Conservation (phyloP, 345 rosid genomes). For the Eucalyptus erythrocorys region DNA sequence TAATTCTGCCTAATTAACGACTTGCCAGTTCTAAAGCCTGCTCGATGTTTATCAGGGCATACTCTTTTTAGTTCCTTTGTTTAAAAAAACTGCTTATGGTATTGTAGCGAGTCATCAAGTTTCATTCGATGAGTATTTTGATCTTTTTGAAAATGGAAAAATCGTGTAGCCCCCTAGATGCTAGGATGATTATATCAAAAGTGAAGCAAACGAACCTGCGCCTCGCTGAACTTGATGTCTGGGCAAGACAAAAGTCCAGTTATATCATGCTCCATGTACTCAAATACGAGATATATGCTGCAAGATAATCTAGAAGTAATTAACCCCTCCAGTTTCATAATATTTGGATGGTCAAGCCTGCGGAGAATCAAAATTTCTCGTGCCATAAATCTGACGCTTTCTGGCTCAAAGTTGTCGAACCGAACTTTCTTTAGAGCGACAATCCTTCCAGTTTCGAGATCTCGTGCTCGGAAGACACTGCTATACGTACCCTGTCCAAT, state of each 20-base stretch:
- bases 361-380: conserved; percentile 91
- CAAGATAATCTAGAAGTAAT: conserved; percentile 78
- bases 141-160: neutral
- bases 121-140: neutral
- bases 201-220: conserved; percentile 59
- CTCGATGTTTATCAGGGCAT: neutral
- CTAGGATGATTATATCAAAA: neutral
- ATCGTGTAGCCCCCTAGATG: neutral
- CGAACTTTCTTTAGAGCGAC: conserved; percentile 96
- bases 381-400: conserved; percentile 98
- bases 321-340: conserved; percentile 82
- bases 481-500: conserved; percentile 99
- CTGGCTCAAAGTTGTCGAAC: conserved; percentile 94
- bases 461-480: conserved; percentile 87
- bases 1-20: neutral
- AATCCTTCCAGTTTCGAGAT: conserved; percentile 63
- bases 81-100: neutral
- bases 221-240: conserved; percentile 60
- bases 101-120: neutral
- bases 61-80: neutral
- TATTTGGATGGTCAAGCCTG: conserved; percentile 81
- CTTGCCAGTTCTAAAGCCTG: neutral
- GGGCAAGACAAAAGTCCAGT: conserved; percentile 87
- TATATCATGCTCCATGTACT: conserved; percentile 98
- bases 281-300: conserved; percentile 86